These are phyloP conservation scores for Paramecium octaurelia DNA, from an alignment of 73 alveolate species.

Conservation along the genomic window DNA sequence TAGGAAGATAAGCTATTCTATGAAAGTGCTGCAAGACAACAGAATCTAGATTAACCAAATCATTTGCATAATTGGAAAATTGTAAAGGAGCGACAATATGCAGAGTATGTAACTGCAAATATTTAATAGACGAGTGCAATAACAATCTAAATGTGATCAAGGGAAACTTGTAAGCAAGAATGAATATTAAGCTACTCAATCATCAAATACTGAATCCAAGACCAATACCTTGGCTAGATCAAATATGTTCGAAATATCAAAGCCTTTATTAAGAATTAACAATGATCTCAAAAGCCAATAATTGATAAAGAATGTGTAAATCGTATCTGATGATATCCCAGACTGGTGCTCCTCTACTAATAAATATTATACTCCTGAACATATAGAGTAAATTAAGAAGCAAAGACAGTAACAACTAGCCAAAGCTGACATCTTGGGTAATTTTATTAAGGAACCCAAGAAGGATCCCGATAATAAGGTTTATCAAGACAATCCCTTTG, in stretches of 20 bases:
- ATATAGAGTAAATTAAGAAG: slow-evolving; percentile 42
- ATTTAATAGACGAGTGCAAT: slow-evolving; percentile 30
- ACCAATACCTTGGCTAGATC: neutral
- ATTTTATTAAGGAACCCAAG: slow-evolving; percentile 38
- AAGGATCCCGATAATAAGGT: slow-evolving; percentile 47
- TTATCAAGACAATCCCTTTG: slow-evolving; percentile 50
- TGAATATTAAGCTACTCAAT: neutral
- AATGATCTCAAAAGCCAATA: slow-evolving; percentile 47
- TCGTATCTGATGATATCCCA: slow-evolving; percentile 57
- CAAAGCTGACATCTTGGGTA: slow-evolving; percentile 62
- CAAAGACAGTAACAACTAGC: slow-evolving; percentile 37
- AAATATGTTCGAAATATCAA: slow-evolving; percentile 57
- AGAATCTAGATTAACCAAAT: slow-evolving; percentile 38
- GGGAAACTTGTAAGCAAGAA: neutral
- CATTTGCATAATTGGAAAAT: slow-evolving; percentile 59
- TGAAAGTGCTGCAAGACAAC: slow-evolving; percentile 38
- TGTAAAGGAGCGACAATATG: slow-evolving; percentile 57
- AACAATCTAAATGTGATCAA: neutral
- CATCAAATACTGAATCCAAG: neutral
- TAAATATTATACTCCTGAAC: slow-evolving; percentile 59
- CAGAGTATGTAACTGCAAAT: slow-evolving; percentile 25
- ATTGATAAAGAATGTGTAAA: slow-evolving; percentile 45
- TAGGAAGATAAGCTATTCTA: neutral
- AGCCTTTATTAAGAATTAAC: slow-evolving; percentile 47
- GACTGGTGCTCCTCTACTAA: slow-evolving; percentile 55